phyloP scores from a whole-genome alignment of 2,329 filamentous ascomycete genomes.

The Ophiostoma quercus region DNA sequence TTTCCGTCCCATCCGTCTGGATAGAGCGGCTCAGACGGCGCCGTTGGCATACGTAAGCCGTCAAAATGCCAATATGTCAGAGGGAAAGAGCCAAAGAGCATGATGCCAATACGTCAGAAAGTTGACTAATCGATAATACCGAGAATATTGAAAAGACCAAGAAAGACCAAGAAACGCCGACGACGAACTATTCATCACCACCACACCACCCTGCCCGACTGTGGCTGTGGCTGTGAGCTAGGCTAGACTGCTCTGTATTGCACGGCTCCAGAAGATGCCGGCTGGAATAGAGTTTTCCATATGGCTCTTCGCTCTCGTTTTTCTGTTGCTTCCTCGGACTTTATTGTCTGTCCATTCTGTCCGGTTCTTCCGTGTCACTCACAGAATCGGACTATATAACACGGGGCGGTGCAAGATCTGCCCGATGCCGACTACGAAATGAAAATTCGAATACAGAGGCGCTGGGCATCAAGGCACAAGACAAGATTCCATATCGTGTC shows the following conservation, averaged over 20 bases:
- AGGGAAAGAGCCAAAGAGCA: neutral
- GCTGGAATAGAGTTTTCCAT: neutral
- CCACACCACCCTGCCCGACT: neutral
- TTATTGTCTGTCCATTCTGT: neutral
- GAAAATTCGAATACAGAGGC: neutral
- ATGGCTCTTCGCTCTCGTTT: neutral
- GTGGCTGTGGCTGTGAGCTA: constrained; percentile 10
- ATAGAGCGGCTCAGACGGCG: neutral
- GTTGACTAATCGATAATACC: constrained; percentile 5
- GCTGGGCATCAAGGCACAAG: neutral
- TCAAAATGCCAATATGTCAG: neutral
- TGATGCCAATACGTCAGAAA: neutral
- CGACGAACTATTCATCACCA: neutral
- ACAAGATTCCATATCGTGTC: neutral
- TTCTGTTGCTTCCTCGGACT: neutral
- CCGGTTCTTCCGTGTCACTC: neutral
- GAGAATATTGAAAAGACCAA: neutral
- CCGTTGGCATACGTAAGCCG: neutral
- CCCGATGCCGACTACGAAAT: neutral
- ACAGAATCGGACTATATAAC: neutral
- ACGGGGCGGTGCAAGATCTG: constrained; percentile 1
- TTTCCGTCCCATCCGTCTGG: constrained; percentile 4
- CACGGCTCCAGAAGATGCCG: constrained; percentile 3
- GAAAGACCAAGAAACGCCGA: neutral
- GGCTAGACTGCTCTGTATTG: neutral